phyloP scores from a whole-genome alignment of 2,329 filamentous ascomycete species.

The Onygenales sp. region DNA sequence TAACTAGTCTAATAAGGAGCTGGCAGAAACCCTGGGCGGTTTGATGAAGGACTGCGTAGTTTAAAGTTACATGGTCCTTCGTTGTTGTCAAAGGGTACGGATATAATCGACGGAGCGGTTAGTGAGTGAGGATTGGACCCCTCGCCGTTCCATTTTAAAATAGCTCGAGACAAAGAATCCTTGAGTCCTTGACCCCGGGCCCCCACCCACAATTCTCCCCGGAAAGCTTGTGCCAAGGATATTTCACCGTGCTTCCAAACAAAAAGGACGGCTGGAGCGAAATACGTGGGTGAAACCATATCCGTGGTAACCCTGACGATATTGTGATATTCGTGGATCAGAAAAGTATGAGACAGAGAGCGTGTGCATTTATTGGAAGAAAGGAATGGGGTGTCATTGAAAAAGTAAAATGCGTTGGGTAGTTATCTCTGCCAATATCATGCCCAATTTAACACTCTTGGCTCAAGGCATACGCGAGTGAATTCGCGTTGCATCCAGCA shows the following conservation, averaged over 20 bases:
- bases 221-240: neutral
- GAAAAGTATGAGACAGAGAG: no score
- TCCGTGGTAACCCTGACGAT: neutral
- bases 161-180: slow-evolving; percentile 1
- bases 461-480: no score
- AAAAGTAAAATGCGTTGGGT: no score
- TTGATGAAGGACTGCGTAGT: no score
- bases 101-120: neutral
- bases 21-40: no score
- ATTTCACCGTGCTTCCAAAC: neutral
- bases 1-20: no score
- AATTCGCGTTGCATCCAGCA: no score
- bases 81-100: no score
- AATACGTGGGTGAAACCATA: neutral
- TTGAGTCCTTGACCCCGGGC: neutral
- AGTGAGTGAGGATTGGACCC: neutral
- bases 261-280: neutral
- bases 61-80: no score
- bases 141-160: neutral
- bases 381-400: neutral
- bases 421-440: no score
- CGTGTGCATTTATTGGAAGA: neutral
- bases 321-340: neutral
- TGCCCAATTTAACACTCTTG: no score
- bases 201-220: neutral